Evolutionary conservation across 139 green algal species (phyloP).

Genomic region (Zygnema cylindricum): DNA sequence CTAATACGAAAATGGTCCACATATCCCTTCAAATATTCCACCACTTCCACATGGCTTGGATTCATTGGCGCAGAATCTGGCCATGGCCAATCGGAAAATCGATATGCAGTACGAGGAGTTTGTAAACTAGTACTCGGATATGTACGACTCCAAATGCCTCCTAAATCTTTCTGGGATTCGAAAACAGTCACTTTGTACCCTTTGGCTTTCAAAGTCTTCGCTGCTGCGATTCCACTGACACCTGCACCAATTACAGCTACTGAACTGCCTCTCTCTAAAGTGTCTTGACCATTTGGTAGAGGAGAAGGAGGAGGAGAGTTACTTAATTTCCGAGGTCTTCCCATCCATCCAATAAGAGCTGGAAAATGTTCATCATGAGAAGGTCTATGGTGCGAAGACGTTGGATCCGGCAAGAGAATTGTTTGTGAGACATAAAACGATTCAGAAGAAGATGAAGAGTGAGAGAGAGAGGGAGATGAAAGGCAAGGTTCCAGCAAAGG

Average conservation of each 20-base stretch:
- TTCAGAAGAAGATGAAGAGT: too few relatives aligned
- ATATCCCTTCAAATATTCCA: conserved; percentile 22
- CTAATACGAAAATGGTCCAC: neutral
- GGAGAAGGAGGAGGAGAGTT: neutral
- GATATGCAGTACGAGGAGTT: neutral
- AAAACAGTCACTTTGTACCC: conserved; percentile 7
- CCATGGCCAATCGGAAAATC: conserved; percentile 32
- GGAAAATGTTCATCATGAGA: neutral
- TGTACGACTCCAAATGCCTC: conserved; percentile 23
- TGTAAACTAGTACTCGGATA: conserved; percentile 18
- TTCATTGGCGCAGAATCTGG: conserved; percentile 14
- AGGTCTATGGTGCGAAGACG: neutral
- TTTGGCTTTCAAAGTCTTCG: conserved; percentile 5
- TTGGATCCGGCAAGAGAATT: neutral
- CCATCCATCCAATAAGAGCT: neutral
- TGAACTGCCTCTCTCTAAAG: neutral
- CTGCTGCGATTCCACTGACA: conserved; percentile 3
- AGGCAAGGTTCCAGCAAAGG: too few relatives aligned
- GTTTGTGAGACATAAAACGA: too few relatives aligned
- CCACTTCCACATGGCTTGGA: conserved; percentile 7
- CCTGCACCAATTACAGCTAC: conserved; percentile 23
- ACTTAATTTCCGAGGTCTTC: neutral
- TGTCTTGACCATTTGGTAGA: neutral
- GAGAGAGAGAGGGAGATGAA: too few relatives aligned
- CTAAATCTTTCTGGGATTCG: neutral